Evolutionary conservation across 1,284 basidiomycete species (phyloP).

Genomic region (Rhodotorula sp.): DNA sequence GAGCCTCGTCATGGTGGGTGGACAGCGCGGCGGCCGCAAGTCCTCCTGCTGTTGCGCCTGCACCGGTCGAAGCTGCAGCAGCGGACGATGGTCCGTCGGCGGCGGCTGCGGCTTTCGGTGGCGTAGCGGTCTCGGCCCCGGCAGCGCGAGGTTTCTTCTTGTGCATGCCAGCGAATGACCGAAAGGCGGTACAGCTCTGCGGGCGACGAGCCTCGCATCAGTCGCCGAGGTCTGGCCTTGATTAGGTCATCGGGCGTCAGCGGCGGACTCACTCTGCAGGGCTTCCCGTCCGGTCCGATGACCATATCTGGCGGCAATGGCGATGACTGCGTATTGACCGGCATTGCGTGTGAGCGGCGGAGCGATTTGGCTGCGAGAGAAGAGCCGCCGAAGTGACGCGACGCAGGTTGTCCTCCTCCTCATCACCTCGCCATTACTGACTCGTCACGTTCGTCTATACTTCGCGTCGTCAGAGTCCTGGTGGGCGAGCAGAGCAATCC

Average conservation of each 20-base stretch:
- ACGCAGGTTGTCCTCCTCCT: background rate
- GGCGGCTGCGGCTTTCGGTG: background rate
- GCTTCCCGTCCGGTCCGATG: slow-evolving; percentile 85
- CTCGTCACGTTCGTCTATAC: background rate
- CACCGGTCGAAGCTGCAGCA: slow-evolving; percentile 6
- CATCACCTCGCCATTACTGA: slow-evolving; percentile 4
- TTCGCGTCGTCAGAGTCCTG: slow-evolving; percentile 7
- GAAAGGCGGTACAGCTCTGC: slow-evolving; percentile 40
- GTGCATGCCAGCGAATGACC: slow-evolving; percentile 32
- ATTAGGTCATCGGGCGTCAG: background rate
- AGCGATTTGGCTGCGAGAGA: background rate
- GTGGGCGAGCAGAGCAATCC: slow-evolving; percentile 7
- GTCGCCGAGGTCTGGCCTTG: background rate
- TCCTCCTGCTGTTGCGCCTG: slow-evolving; percentile 45
- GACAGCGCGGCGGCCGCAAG: background rate
- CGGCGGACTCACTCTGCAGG: slow-evolving; percentile 75
- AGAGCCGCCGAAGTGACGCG: background rate
- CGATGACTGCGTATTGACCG: background rate
- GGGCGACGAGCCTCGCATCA: slow-evolving; percentile 2
- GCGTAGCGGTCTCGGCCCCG: background rate
- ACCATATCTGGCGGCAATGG: slow-evolving; percentile 61
- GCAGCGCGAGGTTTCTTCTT: slow-evolving; percentile 43
- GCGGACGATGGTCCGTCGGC: slow-evolving; percentile 34
- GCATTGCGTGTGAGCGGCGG: background rate
- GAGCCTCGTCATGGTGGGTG: slow-evolving; percentile 29